Evolutionary conservation across 2,329 filamentous ascomycete genomes (phyloP).

Genomic region (Fusarium stilboides): DNA sequence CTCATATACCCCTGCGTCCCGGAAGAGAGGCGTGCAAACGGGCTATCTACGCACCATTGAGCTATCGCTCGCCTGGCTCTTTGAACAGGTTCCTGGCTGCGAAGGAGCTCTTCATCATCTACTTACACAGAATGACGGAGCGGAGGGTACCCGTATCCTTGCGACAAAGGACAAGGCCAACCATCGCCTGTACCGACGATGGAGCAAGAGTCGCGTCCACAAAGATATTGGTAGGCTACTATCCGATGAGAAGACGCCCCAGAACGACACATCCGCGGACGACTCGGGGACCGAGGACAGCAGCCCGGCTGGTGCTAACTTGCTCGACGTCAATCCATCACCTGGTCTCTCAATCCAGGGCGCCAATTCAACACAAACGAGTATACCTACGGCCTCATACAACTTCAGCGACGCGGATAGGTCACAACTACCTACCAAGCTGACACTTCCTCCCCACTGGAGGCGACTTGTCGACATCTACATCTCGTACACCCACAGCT

Average conservation of each 20-base stretch:
- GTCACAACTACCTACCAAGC: slow-evolving; percentile 36
- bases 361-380: slow-evolving; percentile 25
- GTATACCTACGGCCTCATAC: slow-evolving; percentile 14
- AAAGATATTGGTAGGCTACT: slow-evolving; percentile 75
- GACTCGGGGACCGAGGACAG: slow-evolving; percentile 53
- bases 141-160: slow-evolving; percentile 61
- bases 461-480: slow-evolving; percentile 79
- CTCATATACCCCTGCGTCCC: slow-evolving; percentile 80
- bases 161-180: slow-evolving; percentile 67
- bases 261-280: slow-evolving; percentile 55
- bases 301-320: slow-evolving; percentile 40
- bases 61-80: slow-evolving; percentile 76
- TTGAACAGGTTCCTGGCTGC: slow-evolving; percentile 72
- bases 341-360: slow-evolving; percentile 40
- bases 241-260: slow-evolving; percentile 59
- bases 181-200: slow-evolving; percentile 72
- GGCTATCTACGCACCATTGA: slow-evolving; percentile 84
- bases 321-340: slow-evolving; percentile 40
- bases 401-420: slow-evolving; percentile 15
- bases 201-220: slow-evolving; percentile 74
- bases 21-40: slow-evolving; percentile 84
- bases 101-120: slow-evolving; percentile 71
- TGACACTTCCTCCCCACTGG: slow-evolving; percentile 66
- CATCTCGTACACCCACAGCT: slow-evolving; percentile 81
- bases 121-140: slow-evolving; percentile 62